Base-by-base conservation (phyloP, 2,329 filamentous ascomycete genomes). In the Ambrosiella cleistominuta region DNA sequence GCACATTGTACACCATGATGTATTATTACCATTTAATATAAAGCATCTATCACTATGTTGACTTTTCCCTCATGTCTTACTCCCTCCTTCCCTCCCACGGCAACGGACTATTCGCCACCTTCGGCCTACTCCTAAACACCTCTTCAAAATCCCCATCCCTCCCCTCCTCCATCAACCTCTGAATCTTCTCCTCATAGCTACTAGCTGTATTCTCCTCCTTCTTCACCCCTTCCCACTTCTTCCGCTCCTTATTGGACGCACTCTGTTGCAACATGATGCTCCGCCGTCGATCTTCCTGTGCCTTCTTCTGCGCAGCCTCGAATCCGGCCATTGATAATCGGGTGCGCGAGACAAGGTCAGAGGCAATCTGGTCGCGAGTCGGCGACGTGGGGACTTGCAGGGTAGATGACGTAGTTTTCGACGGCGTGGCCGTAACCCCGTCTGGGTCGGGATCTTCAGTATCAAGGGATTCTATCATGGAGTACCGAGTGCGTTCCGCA, bases 101-200 rank as follows among this genome's bases (percentile, higher is more conserved):
- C 58, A 73, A 67, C 1, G 89, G 88, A 67, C 88, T 95, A 9
- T 80, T 79, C 62, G 83, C 83, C 63, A 96, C 81, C 68, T 82
- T 85, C 0, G 90, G 90, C 63, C 90, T 72, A 62, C 86, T 90
- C 70, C 83, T 87, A 68, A 96, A 96, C 1, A 95, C 83, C 35
- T 83, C 85, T 60, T 86, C 84, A 68, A 88, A 86, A 61, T 94
- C 88, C 63, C 88, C 82, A 57, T 83, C 77, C 5, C 19, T 38
- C 11, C 52, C 52, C 13, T 60, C 76, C 13, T 63, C 76, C 59
- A 95, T 82, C 45, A 95, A 70, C 62, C 83, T 78, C 65, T 91
- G 75, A 7, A 86, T 75, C 1, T 81, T 75, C 27, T 68, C 65
- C n/a, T 69, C 66, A 38, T 68, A 66, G 40, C 64, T 5, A 27